Evolutionary conservation across 2,329 filamentous ascomycete species (phyloP).

Genomic region (Calonectria pseudoturangicola): DNA sequence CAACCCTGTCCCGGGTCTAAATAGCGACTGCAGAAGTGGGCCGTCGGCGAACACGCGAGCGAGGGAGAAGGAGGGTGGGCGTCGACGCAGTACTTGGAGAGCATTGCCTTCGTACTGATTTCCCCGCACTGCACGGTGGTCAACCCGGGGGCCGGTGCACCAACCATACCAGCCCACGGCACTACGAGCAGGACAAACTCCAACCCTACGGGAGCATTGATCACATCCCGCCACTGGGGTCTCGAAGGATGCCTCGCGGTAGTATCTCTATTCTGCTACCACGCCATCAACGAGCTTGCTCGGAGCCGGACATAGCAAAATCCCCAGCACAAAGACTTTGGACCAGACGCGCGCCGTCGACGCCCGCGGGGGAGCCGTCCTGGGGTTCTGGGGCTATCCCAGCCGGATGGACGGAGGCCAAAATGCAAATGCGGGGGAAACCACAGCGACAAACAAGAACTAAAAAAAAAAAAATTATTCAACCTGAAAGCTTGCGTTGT

Average conservation of each 20-base stretch:
- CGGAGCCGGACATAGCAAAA: conserved; percentile 45
- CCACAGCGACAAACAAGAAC: conserved; percentile 39
- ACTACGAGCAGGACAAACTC: conserved; percentile 14
- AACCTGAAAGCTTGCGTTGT: conserved; percentile 42
- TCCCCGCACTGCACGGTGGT: conserved; percentile 42
- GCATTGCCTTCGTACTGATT: conserved; percentile 29
- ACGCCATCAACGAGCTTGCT: conserved; percentile 47
- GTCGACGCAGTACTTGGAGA: conserved; percentile 26
- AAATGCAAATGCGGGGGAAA: conserved; percentile 53
- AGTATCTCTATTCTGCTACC: conserved; percentile 33
- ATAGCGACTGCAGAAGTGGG: conserved; percentile 32
- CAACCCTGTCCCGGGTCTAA: conserved; percentile 28
- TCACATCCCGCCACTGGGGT: conserved; percentile 37
- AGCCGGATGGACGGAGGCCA: conserved; percentile 52
- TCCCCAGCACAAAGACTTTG: conserved; percentile 42
- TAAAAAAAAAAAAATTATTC: conserved; percentile 39
- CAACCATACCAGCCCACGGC: conserved; percentile 21
- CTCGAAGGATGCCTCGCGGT: conserved; percentile 34
- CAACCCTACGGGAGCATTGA: conserved; percentile 26
- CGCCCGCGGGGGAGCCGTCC: conserved; percentile 41
- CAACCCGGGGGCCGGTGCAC: conserved; percentile 29
- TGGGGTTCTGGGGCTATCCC: conserved; percentile 49
- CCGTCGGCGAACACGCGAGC: conserved; percentile 38
- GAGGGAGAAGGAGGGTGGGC: conserved; percentile 14
- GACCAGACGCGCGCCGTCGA: conserved; percentile 38